Percentiles rank a stretch among this genome's conserved stretches.
These are phyloP conservation scores for Hypsizygus marmoreus DNA, from an alignment of 768 basidiomycete genomes.

Conservation along the genomic window DNA sequence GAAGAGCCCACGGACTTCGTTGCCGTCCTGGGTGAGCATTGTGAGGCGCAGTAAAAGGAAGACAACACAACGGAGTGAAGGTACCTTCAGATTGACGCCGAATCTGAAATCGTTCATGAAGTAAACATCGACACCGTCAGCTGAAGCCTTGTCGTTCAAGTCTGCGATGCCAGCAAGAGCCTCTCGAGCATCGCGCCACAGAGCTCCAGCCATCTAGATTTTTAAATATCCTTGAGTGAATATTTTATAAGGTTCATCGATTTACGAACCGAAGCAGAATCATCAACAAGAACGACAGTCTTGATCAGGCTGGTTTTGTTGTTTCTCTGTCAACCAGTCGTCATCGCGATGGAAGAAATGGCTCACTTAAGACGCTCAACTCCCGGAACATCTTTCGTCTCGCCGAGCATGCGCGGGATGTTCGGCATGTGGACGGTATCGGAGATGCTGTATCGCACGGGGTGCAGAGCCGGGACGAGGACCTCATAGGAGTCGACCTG, in stretches of 20 bases:
- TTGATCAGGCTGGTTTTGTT: conserved; percentile 18
- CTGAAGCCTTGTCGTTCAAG: conserved; percentile 10
- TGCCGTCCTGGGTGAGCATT: conserved; percentile 8
- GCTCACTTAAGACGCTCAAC: conserved; percentile 14
- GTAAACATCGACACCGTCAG: conserved; percentile 3
- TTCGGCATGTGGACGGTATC: conserved; percentile 6
- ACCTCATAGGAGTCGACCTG: conserved; percentile 26
- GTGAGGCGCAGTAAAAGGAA: not conserved
- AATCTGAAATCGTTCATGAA: not conserved
- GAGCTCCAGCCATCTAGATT: not conserved
- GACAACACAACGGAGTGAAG: too few species aligned
- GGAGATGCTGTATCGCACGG: conserved; percentile 17
- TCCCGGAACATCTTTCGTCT: not conserved
- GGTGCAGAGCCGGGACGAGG: conserved; percentile 20
- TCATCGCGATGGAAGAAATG: not conserved
- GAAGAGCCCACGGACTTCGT: conserved; percentile 13
- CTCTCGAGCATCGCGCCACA: too few species aligned
- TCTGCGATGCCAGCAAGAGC: conserved; percentile 14
- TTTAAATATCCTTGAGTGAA: not conserved
- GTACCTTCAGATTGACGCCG: not conserved
- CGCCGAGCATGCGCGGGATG: conserved; percentile 17
- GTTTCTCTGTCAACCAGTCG: not conserved
- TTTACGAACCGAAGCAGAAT: conserved; percentile 21
- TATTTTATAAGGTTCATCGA: not conserved
- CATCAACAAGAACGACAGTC: conserved; percentile 23